phyloP scores from a whole-genome alignment of 768 basidiomycete genomes.

The Termitomyces sp. region DNA sequence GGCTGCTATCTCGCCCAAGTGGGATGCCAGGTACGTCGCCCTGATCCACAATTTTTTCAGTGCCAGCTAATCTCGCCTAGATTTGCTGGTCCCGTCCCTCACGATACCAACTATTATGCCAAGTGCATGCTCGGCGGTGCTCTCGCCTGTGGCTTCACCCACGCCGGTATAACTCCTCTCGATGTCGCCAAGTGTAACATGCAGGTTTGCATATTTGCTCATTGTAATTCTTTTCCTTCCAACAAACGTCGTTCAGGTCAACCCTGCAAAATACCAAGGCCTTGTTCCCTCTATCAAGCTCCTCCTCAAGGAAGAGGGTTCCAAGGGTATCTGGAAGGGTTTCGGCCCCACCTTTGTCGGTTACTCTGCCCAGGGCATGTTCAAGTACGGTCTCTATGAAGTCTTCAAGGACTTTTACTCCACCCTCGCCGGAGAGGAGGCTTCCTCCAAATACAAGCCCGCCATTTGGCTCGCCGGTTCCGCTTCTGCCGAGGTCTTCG shows the following conservation, averaged over 20 bases:
- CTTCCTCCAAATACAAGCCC: conserved; percentile 75
- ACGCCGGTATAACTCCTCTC: conserved; percentile 82
- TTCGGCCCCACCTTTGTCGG: conserved; percentile 90
- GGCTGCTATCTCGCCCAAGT: conserved; percentile 50
- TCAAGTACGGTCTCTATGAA: conserved; percentile 99
- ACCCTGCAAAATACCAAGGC: conserved; percentile 71
- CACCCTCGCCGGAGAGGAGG: conserved; percentile 86
- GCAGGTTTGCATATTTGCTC: conserved; percentile 49
- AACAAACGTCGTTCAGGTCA: conserved; percentile 43
- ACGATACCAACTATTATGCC: conserved; percentile 71
- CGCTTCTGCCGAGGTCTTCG: conserved; percentile 92
- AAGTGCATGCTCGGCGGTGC: conserved; percentile 88
- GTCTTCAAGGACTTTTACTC: conserved; percentile 92
- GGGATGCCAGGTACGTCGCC: conserved; percentile 64
- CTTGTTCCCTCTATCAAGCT: conserved; percentile 54
- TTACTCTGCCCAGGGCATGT: conserved; percentile 94
- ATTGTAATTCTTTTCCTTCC: neutral
- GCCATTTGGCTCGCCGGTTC: conserved; percentile 92
- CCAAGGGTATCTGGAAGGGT: conserved; percentile 89
- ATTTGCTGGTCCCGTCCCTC: conserved; percentile 67
- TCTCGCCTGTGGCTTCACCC: conserved; percentile 84
- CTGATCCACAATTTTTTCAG: neutral
- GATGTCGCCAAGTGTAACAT: conserved; percentile 92
- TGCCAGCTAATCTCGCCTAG: conserved; percentile 27
- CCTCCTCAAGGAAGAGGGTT: conserved; percentile 76